phyloP scores from a whole-genome alignment of 2,329 filamentous ascomycete genomes.

The Cytospora leucostoma region DNA sequence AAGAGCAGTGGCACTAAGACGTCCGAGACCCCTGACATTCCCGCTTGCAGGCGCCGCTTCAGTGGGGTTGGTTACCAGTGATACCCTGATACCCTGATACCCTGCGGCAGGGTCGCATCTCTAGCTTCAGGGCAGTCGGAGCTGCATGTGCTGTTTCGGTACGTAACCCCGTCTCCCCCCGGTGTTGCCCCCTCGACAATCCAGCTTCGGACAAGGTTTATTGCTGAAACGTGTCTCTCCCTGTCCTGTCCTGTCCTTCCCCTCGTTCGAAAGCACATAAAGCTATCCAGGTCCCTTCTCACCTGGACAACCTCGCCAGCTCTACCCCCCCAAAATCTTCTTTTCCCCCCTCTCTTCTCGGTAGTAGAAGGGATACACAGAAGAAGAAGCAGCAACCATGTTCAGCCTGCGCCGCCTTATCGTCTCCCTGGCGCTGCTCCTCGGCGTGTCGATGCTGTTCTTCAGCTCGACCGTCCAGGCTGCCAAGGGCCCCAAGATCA shows the following conservation, averaged over 20 bases:
- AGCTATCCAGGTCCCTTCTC: conserved; percentile 21
- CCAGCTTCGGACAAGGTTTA: neutral
- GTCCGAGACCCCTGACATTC: conserved; percentile 20
- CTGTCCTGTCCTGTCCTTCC: neutral
- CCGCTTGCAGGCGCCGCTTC: conserved; percentile 6
- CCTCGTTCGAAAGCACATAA: conserved; percentile 20
- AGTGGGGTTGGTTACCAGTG: neutral
- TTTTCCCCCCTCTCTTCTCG: conserved; percentile 4
- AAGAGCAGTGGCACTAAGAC: conserved; percentile 10
- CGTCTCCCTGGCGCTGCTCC: conserved; percentile 72
- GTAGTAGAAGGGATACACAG: neutral
- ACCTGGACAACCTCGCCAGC: conserved; percentile 14
- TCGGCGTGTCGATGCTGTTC: conserved; percentile 73
- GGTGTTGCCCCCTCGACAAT: neutral
- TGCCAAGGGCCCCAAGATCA: conserved; percentile 89
- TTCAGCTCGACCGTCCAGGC: conserved; percentile 75
- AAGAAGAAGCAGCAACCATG: conserved; percentile 55
- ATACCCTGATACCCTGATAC: neutral
- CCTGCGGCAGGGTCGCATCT: conserved; percentile 18
- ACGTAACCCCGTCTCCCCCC: conserved; percentile 5
- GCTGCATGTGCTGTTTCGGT: conserved; percentile 18
- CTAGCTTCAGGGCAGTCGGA: conserved; percentile 24
- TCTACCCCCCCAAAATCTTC: conserved; percentile 1
- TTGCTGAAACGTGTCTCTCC: conserved; percentile 26
- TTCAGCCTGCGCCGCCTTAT: conserved; percentile 71